Evolutionary conservation across 805 yeast species (phyloP).

Genomic region (Candida krabiensis): DNA sequence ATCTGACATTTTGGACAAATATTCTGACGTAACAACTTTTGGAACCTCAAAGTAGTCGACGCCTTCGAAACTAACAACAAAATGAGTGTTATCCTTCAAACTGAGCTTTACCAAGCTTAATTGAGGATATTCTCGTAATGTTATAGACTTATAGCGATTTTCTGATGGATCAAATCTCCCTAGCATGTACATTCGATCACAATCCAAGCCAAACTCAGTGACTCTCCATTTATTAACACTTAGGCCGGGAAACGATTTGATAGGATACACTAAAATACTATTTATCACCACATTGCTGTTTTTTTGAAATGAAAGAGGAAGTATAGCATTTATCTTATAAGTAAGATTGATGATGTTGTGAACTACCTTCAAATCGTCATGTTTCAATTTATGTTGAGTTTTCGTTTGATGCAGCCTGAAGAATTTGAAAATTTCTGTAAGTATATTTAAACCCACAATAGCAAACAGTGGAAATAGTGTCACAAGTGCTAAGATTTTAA

Average conservation of each 20-base stretch:
- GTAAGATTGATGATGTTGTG: constrained; percentile 10
- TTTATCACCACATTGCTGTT: constrained; percentile 2
- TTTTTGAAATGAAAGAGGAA: constrained; percentile 6
- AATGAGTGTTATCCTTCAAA: constrained; percentile 7
- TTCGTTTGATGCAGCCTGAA: constrained; percentile 15
- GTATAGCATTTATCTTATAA: constrained; percentile 11
- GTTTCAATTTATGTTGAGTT: constrained; percentile 12
- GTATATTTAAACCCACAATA: constrained; percentile 1
- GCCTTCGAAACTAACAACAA: constrained; percentile 13
- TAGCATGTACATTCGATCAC: constrained; percentile 31
- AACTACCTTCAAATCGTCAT: constrained; percentile 4
- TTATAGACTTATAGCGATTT: constrained; percentile 16
- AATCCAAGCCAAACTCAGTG: constrained; percentile 24
- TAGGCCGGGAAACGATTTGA: constrained; percentile 26
- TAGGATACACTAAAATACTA: constrained; percentile 23
- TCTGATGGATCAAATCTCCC: constrained; percentile 14
- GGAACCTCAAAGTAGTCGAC: constrained; percentile 18
- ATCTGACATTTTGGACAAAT: constrained; percentile 7
- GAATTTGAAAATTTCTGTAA: constrained; percentile 2
- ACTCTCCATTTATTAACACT: constrained; percentile 21
- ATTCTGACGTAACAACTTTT: constrained; percentile 7
- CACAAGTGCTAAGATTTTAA: background rate
- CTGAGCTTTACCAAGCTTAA: constrained; percentile 13
- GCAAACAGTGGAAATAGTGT: background rate
- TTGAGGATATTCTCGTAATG: constrained; percentile 23